Conservation (phyloP, 1,284 basidiomycete genomes). For the Erythrobasidium hasegawianum region DNA sequence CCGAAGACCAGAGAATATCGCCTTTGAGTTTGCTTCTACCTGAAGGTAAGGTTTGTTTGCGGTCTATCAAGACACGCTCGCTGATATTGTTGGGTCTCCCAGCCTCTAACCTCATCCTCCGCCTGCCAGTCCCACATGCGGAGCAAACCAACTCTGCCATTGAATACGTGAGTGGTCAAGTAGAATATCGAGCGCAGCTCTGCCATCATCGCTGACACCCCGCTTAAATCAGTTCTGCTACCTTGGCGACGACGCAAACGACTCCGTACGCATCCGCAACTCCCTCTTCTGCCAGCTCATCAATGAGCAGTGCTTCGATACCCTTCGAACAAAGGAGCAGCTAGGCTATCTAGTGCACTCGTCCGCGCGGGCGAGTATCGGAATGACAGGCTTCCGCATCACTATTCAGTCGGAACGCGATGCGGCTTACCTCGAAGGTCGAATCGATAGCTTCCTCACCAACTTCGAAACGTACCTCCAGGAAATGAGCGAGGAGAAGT, state of each 20-base stretch:
- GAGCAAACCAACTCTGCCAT: conserved; percentile 76
- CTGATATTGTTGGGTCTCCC: too few species aligned
- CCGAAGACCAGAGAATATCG: conserved; percentile 57
- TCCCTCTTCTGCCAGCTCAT: conserved; percentile 64
- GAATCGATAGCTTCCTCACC: conserved; percentile 81
- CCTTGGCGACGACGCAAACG: conserved; percentile 57
- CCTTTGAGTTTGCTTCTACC: conserved; percentile 66
- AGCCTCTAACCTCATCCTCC: conserved; percentile 71
- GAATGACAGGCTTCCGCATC: conserved; percentile 75
- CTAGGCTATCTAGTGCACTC: conserved; percentile 71
- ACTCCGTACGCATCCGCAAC: conserved; percentile 49
- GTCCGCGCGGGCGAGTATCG: conserved; percentile 55
- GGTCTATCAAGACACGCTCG: too few species aligned
- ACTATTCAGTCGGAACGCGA: conserved; percentile 85
- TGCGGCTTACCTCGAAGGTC: conserved; percentile 75
- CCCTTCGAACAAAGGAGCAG: conserved; percentile 93
- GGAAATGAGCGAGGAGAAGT: conserved; percentile 61
- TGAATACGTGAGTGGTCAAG: conserved; percentile 49
- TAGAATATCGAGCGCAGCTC: too few species aligned
- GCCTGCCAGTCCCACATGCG: conserved; percentile 69
- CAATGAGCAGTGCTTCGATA: conserved; percentile 80
- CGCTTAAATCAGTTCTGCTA: conserved; percentile 68
- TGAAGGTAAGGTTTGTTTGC: conserved; percentile 53
- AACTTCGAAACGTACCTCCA: conserved; percentile 58
- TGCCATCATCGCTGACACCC: too few species aligned